phyloP scores from a whole-genome alignment of 208 protist species.

The Trypanosoma conorhini region DNA sequence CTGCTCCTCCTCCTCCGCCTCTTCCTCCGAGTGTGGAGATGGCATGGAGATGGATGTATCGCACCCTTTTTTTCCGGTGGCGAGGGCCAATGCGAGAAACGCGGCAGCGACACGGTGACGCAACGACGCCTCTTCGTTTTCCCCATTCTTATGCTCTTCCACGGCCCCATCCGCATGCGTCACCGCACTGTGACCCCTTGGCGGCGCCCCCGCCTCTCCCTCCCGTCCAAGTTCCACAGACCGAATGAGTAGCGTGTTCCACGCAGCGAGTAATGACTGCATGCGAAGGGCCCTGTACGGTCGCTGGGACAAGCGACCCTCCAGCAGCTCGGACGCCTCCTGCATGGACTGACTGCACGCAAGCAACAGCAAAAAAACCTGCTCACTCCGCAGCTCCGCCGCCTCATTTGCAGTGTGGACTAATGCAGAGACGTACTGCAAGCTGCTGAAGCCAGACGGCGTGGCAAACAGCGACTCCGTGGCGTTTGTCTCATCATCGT shows the following conservation, averaged over 20 bases:
- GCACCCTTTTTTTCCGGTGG: neutral
- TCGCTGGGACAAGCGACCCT: neutral
- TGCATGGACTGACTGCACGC: constrained; percentile 20
- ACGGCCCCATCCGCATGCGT: neutral
- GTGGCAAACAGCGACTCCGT: constrained; percentile 7
- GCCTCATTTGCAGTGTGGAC: neutral
- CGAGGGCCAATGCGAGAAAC: constrained; percentile 10
- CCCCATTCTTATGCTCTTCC: neutral
- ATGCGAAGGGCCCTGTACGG: neutral
- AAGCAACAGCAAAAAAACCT: constrained; percentile 10
- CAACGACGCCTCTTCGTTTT: neutral
- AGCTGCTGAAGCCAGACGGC: constrained; percentile 19
- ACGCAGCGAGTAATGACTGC: constrained; percentile 11
- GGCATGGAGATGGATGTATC: neutral
- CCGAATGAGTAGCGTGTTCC: constrained; percentile 27
- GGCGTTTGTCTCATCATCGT: neutral
- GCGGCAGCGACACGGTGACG: neutral
- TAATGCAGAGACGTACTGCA: constrained; percentile 27
- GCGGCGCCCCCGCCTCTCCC: neutral
- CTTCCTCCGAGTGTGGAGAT: neutral
- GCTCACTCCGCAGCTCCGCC: neutral
- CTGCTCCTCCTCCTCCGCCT: neutral
- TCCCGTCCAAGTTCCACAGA: constrained; percentile 18
- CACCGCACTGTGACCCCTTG: neutral
- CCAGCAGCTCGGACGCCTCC: neutral